phyloP scores from a whole-genome alignment of 2,329 filamentous ascomycete genomes.

The Chaetomiaceae sp. region DNA sequence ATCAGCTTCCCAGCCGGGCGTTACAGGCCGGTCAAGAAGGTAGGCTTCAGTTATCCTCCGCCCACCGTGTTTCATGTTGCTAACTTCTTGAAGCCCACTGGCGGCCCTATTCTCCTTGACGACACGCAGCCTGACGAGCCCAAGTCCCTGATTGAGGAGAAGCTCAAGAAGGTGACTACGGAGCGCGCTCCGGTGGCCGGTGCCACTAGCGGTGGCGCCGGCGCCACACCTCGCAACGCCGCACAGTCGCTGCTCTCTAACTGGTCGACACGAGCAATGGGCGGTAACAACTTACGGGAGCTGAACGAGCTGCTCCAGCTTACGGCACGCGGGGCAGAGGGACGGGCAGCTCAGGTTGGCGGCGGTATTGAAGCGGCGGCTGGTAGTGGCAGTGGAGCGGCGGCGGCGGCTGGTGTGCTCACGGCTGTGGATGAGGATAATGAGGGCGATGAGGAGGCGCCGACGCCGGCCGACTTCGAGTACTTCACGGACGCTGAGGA shows the following conservation, averaged over 20 bases:
- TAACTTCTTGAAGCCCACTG: slow-evolving; percentile 68
- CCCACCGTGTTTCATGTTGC: slow-evolving; percentile 24
- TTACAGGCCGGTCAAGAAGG: slow-evolving; percentile 88
- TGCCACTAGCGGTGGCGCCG: slow-evolving; percentile 17
- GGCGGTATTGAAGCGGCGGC: slow-evolving; percentile 51
- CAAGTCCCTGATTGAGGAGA: slow-evolving; percentile 82
- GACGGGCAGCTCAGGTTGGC: slow-evolving; percentile 21
- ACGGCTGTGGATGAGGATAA: slow-evolving; percentile 84
- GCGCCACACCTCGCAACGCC: slow-evolving; percentile 23
- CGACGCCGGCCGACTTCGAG: slow-evolving; percentile 68
- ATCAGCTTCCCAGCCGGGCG: slow-evolving; percentile 87
- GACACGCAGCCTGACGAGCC: slow-evolving; percentile 76
- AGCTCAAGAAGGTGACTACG: slow-evolving; percentile 74
- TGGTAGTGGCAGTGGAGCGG: slow-evolving; percentile 30
- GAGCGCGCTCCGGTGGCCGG: slow-evolving; percentile 56
- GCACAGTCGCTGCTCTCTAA: slow-evolving; percentile 29
- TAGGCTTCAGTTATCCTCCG: slow-evolving; percentile 41
- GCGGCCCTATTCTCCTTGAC: slow-evolving; percentile 84
- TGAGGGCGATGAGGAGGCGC: slow-evolving; percentile 68
- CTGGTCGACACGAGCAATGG: slow-evolving; percentile 13
- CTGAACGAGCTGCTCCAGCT: slow-evolving; percentile 43
- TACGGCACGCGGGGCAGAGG: slow-evolving; percentile 33
- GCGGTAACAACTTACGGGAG: slow-evolving; percentile 34
- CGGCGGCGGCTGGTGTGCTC: slow-evolving; percentile 65
- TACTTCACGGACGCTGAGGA: slow-evolving; percentile 67